Base-by-base conservation (phyloP, 306 rosid species). In the Sicyos baderoa region DNA sequence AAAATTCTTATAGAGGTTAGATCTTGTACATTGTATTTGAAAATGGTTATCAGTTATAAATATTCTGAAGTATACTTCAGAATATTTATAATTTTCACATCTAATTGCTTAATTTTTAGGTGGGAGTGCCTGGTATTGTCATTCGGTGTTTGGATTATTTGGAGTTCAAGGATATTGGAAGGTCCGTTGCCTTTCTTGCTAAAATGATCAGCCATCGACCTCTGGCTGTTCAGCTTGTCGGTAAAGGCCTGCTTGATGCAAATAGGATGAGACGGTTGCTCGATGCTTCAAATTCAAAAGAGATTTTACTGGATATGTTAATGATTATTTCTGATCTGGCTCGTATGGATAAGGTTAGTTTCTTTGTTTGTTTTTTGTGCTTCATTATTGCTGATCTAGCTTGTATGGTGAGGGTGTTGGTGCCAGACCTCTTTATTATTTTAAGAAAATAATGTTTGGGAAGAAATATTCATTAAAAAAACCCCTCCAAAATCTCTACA, bases 291-390 rank as follows among this genome's bases (percentile, higher is more conserved):
- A 79, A 79, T 67, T 89, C 91, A n/a, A 90, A 82, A 84, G 99
- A 88, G 76, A 89, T 90, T 65, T 79, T 66, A 6, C 84, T 88
- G 25, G 97, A 93, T 72, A 76, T 82, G 65, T 82, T 93, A 72
- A 93, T 90, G 99, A 88, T 93, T 57, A 76, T 93, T 74, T 93
- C 99, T 60, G 99, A 93, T 88, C 86, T 93, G 64, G 93, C 97
- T 62, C 99, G 99, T 68, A 88, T 90, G 97, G 91, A 93, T 83
- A 88, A 88, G 94, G 99, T 93, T 42, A 65, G 82, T 73, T 73
- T 84, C 63, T 78, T 72, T 62, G 50, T 74, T 17, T 9, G 44
- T 40, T 40, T 77, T 74, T 60, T 57, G 57, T n/a, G 19, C 49
- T 70, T 49, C 13, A 60, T 40, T 40, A 40, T 40, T 40, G 45